Percentiles rank a stretch among this genome's conserved stretches.
phyloP scores from a whole-genome alignment of 2,329 filamentous ascomycete species.

The Aureobasidium sp. region DNA sequence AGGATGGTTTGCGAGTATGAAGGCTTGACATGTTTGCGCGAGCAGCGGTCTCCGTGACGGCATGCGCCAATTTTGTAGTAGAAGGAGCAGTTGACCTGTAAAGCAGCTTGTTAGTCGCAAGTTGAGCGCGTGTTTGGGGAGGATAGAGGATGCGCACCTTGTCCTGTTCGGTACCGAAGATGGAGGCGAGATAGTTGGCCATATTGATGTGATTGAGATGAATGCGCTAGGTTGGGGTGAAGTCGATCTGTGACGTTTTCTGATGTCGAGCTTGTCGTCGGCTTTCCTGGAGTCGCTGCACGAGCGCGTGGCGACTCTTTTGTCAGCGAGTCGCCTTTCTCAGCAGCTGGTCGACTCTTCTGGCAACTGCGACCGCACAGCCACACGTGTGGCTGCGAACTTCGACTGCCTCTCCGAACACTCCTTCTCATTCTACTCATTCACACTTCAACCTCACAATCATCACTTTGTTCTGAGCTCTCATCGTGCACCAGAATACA shows the following conservation, averaged over 20 bases:
- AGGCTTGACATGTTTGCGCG: conserved; percentile 98
- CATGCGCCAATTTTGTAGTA: conserved; percentile 99
- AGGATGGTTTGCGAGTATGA: conserved; percentile 98
- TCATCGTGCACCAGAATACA: too few relatives aligned
- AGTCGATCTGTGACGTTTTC: neutral
- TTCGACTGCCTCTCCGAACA: too few relatives aligned
- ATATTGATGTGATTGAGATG: conserved; percentile 51
- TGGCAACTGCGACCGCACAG: neutral
- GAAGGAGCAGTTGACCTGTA: conserved; percentile 93
- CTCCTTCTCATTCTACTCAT: neutral
- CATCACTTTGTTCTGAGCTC: too few relatives aligned
- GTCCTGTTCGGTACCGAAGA: conserved; percentile 99
- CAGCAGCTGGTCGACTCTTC: conserved; percentile 6
- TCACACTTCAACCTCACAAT: neutral
- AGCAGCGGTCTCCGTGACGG: conserved; percentile 98
- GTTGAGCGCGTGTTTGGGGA: neutral
- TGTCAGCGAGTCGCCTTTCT: too few relatives aligned
- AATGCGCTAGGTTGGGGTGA: neutral
- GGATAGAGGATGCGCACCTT: conserved; percentile 46
- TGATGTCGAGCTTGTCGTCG: conserved; percentile 11
- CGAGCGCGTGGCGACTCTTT: conserved; percentile 19
- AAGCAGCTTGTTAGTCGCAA: neutral
- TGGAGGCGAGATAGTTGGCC: conserved; percentile 99
- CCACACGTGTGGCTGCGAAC: too few relatives aligned
- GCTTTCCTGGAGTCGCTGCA: conserved; percentile 8